Percentiles rank a stretch among this genome's conserved stretches.
phyloP scores from a whole-genome alignment of 1,284 basidiomycete species.

The Rhodotorula sp. region DNA sequence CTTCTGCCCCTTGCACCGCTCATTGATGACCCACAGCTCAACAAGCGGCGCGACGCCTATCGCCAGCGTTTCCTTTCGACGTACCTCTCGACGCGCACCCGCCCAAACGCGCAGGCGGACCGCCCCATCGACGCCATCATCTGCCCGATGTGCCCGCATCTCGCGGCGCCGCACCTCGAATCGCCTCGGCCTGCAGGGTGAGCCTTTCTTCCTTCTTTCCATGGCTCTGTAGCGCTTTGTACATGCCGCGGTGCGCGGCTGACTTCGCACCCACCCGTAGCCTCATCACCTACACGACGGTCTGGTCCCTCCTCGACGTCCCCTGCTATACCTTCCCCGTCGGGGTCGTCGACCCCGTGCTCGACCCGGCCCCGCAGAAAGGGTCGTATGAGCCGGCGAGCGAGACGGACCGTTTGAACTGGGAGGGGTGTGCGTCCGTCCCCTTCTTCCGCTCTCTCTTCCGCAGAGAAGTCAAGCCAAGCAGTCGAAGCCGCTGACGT shows the following conservation, averaged over 20 bases:
- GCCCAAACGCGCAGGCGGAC: neutral
- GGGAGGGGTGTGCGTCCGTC: neutral
- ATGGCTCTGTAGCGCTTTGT: too few relatives aligned
- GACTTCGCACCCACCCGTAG: neutral
- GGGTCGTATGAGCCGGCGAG: too few relatives aligned
- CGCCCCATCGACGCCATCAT: slow-evolving; percentile 1
- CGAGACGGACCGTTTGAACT: neutral
- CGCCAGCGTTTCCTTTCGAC: slow-evolving; percentile 2
- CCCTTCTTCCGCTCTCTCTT: too few relatives aligned
- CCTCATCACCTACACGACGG: slow-evolving; percentile 1
- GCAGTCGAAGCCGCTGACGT: accelerated
- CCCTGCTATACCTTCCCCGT: neutral
- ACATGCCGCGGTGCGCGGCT: neutral
- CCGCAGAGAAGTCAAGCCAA: too few relatives aligned
- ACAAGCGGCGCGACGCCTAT: slow-evolving; percentile 46
- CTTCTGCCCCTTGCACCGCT: too few relatives aligned
- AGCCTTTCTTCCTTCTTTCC: neutral
- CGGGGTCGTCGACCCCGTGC: neutral
- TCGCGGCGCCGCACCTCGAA: slow-evolving; percentile 4
- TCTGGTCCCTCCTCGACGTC: slow-evolving; percentile 4
- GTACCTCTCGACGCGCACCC: neutral
- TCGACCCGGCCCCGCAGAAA: neutral
- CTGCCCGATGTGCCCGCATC: slow-evolving; percentile 1
- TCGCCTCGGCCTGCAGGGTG: neutral
- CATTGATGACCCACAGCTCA: slow-evolving; percentile 37